phyloP scores from a whole-genome alignment of 75 land plant genomes.

The Chamaecyparis obtusa region DNA sequence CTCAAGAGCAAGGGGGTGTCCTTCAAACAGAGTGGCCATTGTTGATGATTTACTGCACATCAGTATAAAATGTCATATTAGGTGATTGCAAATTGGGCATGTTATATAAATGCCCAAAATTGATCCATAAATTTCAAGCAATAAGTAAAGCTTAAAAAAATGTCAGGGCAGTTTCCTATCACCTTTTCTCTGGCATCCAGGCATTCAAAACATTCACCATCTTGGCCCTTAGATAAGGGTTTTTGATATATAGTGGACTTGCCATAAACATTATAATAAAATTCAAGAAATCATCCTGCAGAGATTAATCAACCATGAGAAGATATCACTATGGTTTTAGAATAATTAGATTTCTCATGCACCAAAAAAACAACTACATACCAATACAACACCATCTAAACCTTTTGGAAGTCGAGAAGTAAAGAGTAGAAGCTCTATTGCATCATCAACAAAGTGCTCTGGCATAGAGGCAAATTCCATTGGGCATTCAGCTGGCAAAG shows the following conservation, averaged over 20 bases:
- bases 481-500: conserved; percentile 77
- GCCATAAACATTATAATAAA: conserved; percentile 99
- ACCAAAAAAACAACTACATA: conserved; percentile 17
- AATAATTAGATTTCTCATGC: neutral
- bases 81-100: neutral
- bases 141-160: neutral
- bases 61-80: conserved; percentile 1
- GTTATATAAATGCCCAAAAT: neutral
- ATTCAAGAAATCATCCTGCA: conserved; percentile 97
- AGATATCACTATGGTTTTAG: neutral
- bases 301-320: neutral
- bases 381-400: conserved; percentile 83
- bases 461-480: conserved; percentile 97
- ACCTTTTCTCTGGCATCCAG: conserved; percentile 96
- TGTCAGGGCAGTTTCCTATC: neutral
- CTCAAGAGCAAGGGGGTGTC: conserved; percentile 82
- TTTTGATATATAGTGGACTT: conserved; percentile 81
- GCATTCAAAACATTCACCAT: conserved; percentile 98
- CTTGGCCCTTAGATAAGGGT: conserved; percentile 94
- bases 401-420: conserved; percentile 86
- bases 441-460: conserved; percentile 96
- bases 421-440: conserved; percentile 88
- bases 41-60: conserved; percentile 63
- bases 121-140: neutral
- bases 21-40: conserved; percentile 84